phyloP scores from a whole-genome alignment of 1,139 yeast species.

The Kluyveromyces sp. region DNA sequence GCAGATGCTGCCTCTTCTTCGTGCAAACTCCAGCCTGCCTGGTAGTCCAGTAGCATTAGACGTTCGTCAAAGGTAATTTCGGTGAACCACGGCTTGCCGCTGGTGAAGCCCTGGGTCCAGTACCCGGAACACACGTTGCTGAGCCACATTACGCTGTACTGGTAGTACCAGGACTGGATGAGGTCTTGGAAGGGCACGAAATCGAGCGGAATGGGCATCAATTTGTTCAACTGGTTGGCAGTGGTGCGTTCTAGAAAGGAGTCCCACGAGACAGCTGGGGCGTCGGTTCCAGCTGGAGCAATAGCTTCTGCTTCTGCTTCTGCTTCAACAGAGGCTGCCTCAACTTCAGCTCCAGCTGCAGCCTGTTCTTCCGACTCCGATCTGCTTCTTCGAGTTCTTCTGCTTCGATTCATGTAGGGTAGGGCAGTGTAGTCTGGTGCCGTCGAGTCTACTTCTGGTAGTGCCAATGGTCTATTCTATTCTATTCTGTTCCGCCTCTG shows the following conservation, averaged over 20 bases:
- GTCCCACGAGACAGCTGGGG: conserved; percentile 19
- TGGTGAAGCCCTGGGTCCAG: conserved; percentile 14
- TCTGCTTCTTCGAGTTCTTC: no score
- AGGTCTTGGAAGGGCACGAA: conserved; percentile 10
- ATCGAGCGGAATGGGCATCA: conserved; percentile 10
- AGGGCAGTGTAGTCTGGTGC: no score
- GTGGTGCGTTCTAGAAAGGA: conserved; percentile 20
- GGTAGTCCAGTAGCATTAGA: conserved; percentile 19
- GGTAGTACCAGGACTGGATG: conserved; percentile 24
- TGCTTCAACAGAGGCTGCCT: no score
- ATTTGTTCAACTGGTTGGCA: conserved; percentile 16
- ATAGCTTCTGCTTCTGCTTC: neutral
- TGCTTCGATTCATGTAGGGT: no score
- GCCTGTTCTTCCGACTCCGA: no score
- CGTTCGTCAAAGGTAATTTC: conserved; percentile 25
- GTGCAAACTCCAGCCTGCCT: conserved; percentile 4
- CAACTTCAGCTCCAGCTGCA: no score
- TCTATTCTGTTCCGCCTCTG: no score
- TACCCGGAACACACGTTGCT: conserved; percentile 26
- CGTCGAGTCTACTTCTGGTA: no score
- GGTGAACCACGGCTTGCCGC: conserved; percentile 23
- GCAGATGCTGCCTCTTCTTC: neutral
- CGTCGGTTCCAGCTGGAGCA: conserved; percentile 5
- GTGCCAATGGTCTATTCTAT: no score
- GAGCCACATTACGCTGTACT: conserved; percentile 29